Evolutionary conservation across 805 yeast species (phyloP).

Genomic region (Sporopachydermia quercuum): DNA sequence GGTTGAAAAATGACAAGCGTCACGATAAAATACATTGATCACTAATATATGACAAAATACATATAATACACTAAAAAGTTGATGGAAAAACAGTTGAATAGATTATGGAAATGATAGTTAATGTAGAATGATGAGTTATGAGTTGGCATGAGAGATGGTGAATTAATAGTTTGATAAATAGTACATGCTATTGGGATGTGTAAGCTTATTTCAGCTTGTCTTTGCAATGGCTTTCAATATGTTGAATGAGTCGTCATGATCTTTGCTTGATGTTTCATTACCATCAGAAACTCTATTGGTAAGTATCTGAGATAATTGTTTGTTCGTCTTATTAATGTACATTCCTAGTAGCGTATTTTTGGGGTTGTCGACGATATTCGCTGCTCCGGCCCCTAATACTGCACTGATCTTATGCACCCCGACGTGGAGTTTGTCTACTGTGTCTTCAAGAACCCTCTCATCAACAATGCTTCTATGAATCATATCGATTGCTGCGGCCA

Average conservation of each 20-base stretch:
- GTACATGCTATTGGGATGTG: too few species aligned
- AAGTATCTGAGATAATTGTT: background rate
- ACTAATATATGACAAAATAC: too few species aligned
- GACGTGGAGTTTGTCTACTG: background rate
- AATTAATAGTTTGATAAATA: too few species aligned
- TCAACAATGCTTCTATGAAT: background rate
- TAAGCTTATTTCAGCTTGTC: too few species aligned
- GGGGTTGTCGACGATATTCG: background rate
- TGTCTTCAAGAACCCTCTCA: background rate
- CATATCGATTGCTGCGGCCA: background rate
- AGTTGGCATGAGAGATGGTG: too few species aligned
- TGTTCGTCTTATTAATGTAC: background rate
- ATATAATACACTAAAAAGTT: too few species aligned
- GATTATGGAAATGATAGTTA: too few species aligned
- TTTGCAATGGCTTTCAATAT: background rate
- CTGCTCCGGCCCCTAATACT: background rate
- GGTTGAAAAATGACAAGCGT: too few species aligned
- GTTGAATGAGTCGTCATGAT: background rate
- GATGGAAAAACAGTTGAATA: too few species aligned
- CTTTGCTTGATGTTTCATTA: background rate
- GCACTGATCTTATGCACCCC: background rate
- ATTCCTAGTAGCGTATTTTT: background rate
- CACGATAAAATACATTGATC: too few species aligned
- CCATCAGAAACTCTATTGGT: background rate
- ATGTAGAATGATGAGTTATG: too few species aligned